Evolutionary conservation across 176 grass and related monocot species (phyloP).

Genomic region (Raddia distichophylla): DNA sequence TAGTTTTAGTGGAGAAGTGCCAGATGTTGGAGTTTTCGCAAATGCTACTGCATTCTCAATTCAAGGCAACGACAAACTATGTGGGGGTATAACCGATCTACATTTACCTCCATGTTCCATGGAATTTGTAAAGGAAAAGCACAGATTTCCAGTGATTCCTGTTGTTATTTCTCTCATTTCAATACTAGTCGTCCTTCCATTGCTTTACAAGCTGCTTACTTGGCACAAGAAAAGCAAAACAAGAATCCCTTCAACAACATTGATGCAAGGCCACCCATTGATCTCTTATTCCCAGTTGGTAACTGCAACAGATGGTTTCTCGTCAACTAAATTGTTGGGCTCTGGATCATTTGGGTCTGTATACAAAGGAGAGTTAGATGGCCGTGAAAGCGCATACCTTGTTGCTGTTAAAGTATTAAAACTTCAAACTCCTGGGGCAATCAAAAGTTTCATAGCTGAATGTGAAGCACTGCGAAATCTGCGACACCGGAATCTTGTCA

Average conservation of each 20-base stretch:
- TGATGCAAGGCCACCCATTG: not conserved
- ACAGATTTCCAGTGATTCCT: not conserved
- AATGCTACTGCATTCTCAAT: constrained; percentile 30
- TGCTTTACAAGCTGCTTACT: not conserved
- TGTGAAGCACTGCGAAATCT: constrained; percentile 35
- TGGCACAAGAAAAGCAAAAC: not conserved
- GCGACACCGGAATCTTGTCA: constrained; percentile 34
- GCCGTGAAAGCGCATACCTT: not conserved
- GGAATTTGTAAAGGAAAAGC: not conserved
- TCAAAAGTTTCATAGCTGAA: constrained; percentile 37
- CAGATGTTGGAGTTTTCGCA: constrained; percentile 8
- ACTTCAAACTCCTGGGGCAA: not conserved
- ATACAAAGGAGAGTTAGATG: constrained; percentile 14
- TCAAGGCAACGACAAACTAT: constrained; percentile 42
- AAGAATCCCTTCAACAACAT: not conserved
- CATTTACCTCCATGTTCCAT: constrained; percentile 27
- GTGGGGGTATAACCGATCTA: constrained; percentile 31
- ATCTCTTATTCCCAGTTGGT: constrained; percentile 4
- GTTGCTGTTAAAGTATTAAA: constrained; percentile 49
- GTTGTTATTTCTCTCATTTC: constrained; percentile 22
- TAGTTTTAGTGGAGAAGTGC: constrained; percentile 41
- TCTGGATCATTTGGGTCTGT: constrained; percentile 29
- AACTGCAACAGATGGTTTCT: constrained; percentile 29
- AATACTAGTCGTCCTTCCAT: not conserved
- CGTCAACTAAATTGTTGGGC: not conserved